These are phyloP conservation scores for Eremothecium cymbalariae DNA, from an alignment of 1,139 yeast species.

Conservation along the genomic window DNA sequence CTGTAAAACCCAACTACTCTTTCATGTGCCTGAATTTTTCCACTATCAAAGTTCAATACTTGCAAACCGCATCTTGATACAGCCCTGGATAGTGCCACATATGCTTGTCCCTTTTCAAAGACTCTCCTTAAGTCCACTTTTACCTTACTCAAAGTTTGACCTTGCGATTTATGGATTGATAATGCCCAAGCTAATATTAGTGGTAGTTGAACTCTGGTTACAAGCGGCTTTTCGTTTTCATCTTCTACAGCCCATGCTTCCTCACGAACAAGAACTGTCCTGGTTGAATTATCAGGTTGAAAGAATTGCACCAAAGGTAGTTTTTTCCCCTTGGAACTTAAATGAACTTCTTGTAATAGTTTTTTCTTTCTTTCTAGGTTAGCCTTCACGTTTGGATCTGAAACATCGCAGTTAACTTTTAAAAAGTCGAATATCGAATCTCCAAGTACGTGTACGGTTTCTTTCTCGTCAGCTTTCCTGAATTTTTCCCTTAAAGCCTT, in stretches of 20 bases:
- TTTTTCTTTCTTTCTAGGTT: conserved; percentile 35
- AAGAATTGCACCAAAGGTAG: conserved; percentile 75
- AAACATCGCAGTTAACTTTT: conserved; percentile 32
- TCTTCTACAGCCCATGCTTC: conserved; percentile 71
- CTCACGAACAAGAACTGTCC: conserved; percentile 64
- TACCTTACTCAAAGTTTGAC: conserved; percentile 81
- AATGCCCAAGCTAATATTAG: conserved; percentile 89
- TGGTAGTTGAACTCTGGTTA: conserved; percentile 65
- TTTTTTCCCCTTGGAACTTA: conserved; percentile 33
- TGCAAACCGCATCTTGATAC: conserved; percentile 72
- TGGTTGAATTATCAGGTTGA: conserved; percentile 58
- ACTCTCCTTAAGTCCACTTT: conserved; percentile 68
- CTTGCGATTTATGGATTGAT: conserved; percentile 93
- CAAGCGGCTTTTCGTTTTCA: conserved; percentile 45
- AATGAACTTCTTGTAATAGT: conserved; percentile 34
- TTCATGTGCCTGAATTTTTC: conserved; percentile 52
- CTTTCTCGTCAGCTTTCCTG: conserved; percentile 11
- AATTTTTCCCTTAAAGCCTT: conserved; percentile 22
- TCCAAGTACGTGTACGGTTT: conserved; percentile 27
- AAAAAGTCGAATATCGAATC: conserved; percentile 46
- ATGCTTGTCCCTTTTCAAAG: conserved; percentile 92
- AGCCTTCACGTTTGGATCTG: conserved; percentile 26
- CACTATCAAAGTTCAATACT: conserved; percentile 56
- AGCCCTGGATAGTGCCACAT: conserved; percentile 87
- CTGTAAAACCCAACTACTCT: conserved; percentile 56